Percentiles rank a stretch among this genome's conserved stretches.
Conservation (phyloP, 306 rosid species). For the Prunus campanulata region DNA sequence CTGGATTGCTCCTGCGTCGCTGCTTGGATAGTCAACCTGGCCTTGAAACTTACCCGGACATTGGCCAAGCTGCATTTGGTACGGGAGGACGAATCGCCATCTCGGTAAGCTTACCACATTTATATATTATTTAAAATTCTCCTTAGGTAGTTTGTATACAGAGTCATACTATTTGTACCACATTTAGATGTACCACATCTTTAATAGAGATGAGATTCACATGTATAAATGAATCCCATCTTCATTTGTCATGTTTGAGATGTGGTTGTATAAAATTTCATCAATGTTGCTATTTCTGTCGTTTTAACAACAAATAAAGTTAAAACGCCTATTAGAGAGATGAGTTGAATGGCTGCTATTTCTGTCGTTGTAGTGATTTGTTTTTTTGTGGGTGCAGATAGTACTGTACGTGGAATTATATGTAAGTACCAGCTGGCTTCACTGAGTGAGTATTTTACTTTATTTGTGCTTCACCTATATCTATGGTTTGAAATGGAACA, state of each 20-base stretch:
- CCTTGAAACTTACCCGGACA: conserved; percentile 94
- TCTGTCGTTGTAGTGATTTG: not conserved
- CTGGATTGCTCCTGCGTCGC: conserved; percentile 77
- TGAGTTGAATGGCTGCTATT: not conserved
- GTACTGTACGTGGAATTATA: conserved; percentile 83
- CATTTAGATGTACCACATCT: not conserved
- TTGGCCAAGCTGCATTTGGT: conserved; percentile 98
- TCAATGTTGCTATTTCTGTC: no score
- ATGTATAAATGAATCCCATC: not conserved
- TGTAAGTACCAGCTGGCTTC: conserved; percentile 62
- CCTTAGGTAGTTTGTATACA: no score
- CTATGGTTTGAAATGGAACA: not conserved
- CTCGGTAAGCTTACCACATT: conserved; percentile 49
- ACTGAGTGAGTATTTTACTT: conserved; percentile 16
- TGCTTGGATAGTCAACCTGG: conserved; percentile 95
- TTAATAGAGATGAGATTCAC: not conserved
- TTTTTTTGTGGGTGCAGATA: conserved; percentile 64
- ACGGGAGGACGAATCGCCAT: conserved; percentile 65
- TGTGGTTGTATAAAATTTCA: no score
- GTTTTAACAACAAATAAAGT: not conserved
- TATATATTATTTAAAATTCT: not conserved
- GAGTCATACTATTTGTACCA: not conserved
- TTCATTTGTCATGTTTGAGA: no score
- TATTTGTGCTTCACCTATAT: not conserved
- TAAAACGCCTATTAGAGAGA: not conserved